phyloP scores from a whole-genome alignment of 2,329 filamentous ascomycete species.

The Aspergillus viridinutans region DNA sequence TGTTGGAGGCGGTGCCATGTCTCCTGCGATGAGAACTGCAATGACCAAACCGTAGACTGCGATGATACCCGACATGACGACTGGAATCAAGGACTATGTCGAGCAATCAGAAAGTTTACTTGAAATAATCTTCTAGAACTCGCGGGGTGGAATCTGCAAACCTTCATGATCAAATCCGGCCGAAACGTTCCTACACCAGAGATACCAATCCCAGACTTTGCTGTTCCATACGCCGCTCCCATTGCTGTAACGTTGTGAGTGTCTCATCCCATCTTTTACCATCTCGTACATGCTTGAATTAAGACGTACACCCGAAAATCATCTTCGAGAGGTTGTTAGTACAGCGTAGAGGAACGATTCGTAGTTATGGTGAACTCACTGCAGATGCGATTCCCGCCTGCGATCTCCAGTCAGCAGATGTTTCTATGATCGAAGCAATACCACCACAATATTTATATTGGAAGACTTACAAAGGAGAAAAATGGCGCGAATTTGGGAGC shows the following conservation, averaged over 20 bases:
- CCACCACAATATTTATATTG: slow-evolving; percentile 1
- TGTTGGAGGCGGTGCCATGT: slow-evolving; percentile 68
- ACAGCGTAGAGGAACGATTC: slow-evolving; percentile 1
- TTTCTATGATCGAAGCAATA: neutral
- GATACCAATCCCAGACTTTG: slow-evolving; percentile 65
- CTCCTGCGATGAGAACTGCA: slow-evolving; percentile 88
- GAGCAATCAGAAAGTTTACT: slow-evolving; percentile 14
- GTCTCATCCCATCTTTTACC: slow-evolving; percentile 4
- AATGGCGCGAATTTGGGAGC: slow-evolving; percentile 64
- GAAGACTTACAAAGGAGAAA: slow-evolving; percentile 59
- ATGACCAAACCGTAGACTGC: slow-evolving; percentile 97
- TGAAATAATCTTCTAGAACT: neutral
- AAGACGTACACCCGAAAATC: slow-evolving; percentile 49
- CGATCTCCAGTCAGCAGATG: slow-evolving; percentile 21
- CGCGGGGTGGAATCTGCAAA: slow-evolving; percentile 22
- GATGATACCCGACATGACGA: slow-evolving; percentile 97
- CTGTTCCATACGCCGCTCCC: slow-evolving; percentile 64
- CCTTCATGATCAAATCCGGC: slow-evolving; percentile 67
- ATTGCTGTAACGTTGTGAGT: slow-evolving; percentile 46
- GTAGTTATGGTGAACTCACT: slow-evolving; percentile 32
- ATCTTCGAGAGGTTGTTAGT: slow-evolving; percentile 38
- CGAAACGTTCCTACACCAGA: slow-evolving; percentile 63
- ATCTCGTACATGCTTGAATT: slow-evolving; percentile 5
- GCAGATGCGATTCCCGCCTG: slow-evolving; percentile 49
- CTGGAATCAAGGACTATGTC: slow-evolving; percentile 47